Evolutionary conservation across 2,329 filamentous ascomycete genomes (phyloP), one percentile per base, ranked within the genome.

Genomic region (Bimuria novae-zelandiae): DNA sequence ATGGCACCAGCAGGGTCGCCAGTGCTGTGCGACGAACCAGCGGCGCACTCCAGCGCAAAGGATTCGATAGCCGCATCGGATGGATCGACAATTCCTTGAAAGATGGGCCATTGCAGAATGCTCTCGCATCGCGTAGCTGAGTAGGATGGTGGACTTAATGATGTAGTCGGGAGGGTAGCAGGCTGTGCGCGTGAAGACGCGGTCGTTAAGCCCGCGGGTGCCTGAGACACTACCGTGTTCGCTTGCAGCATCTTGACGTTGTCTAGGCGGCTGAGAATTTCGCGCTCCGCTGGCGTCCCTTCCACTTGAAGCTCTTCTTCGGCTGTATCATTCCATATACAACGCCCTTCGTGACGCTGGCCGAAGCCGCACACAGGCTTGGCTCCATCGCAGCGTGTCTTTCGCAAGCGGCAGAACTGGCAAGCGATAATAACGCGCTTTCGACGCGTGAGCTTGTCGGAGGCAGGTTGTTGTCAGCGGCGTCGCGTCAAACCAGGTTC

Each of bases 371-470:
- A 54, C 4, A 49, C 39, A 14, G 45, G 51, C 17, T 33, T 49
- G 12, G 49, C 32, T 2, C 45, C 39, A 39, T 54, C 45, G 32
- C 45, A 54, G 22, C 30, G 27, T 12, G 44, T 49, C 35, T 54
- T 54, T 7, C 51, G 51, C 10, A 54, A 10, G 2, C 51, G 37
- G 30, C 51, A 54, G 25, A 49, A 54, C 16, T 49, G 37, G 37
- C 45, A 54, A 23, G 45, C 45, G n/a, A 49, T 40, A 19, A 48
- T 27, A 6, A 33, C 39, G 16, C 45, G 51, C 29, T 54, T 54
- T 12, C 45, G 27, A 2, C 39, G 51, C 7, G 44, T 40, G 16
- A 54, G 39, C 17, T 32, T 49, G 8, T 41, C 25, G 27, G 43
- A 40, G 4, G 25, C 22, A 5, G 22, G 17, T 21, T 44, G 43